Evolutionary conservation across 1,284 basidiomycete genomes (phyloP).

Genomic region (Athelia sp.): DNA sequence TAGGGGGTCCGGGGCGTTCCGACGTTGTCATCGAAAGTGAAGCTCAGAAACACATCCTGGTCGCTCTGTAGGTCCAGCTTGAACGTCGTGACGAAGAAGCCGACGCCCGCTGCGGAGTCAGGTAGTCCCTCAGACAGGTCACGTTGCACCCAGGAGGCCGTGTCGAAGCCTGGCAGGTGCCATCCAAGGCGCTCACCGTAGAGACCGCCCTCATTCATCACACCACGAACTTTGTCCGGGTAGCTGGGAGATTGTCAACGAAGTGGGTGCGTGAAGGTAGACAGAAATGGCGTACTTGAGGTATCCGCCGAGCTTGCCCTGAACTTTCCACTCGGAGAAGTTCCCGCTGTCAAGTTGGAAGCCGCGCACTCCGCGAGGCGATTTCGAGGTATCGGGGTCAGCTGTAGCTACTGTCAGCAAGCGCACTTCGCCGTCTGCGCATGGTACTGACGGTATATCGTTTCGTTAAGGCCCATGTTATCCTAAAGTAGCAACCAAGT

Average conservation of each 20-base stretch:
- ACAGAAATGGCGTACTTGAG: slow-evolving; percentile 37
- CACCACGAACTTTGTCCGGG: slow-evolving; percentile 63
- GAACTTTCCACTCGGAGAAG: slow-evolving; percentile 75
- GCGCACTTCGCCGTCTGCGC: background rate
- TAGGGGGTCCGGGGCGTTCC: slow-evolving; percentile 46
- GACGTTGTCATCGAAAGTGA: slow-evolving; percentile 51
- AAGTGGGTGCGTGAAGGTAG: slow-evolving; percentile 2
- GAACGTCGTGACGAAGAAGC: slow-evolving; percentile 76
- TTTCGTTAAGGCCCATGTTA: slow-evolving; percentile 75
- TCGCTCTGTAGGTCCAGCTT: slow-evolving; percentile 52
- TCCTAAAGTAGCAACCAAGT: too few relatives aligned
- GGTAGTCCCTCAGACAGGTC: slow-evolving; percentile 55
- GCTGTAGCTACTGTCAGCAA: slow-evolving; percentile 10
- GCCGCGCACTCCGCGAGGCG: slow-evolving; percentile 75
- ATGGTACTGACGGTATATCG: slow-evolving; percentile 32
- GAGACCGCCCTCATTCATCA: slow-evolving; percentile 79
- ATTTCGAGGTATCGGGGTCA: slow-evolving; percentile 41
- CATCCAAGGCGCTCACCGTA: slow-evolving; percentile 76
- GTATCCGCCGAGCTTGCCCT: slow-evolving; percentile 79
- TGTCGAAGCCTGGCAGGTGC: slow-evolving; percentile 76
- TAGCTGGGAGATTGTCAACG: slow-evolving; percentile 34
- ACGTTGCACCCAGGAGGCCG: slow-evolving; percentile 51
- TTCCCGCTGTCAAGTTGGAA: slow-evolving; percentile 57
- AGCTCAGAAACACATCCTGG: slow-evolving; percentile 61
- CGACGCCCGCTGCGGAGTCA: slow-evolving; percentile 52